Percentiles rank a stretch among this genome's conserved stretches.
phyloP scores from a whole-genome alignment of 2,329 filamentous ascomycete genomes.

The Colletotrichum costaricense region DNA sequence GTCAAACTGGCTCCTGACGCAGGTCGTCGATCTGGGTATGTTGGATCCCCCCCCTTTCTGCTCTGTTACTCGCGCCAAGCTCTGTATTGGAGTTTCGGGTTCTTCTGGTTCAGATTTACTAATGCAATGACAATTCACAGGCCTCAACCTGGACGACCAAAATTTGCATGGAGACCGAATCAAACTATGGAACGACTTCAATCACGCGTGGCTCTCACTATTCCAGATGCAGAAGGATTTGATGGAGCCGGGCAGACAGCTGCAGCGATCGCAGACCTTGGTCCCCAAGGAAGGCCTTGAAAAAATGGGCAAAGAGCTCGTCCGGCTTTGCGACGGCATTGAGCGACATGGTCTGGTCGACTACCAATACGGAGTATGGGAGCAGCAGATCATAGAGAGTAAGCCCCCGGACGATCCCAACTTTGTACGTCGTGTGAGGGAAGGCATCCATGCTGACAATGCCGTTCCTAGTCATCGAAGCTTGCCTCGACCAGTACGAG shows the following conservation, averaged over 20 bases:
- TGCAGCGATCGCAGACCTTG: slow-evolving; percentile 69
- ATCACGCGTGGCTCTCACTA: slow-evolving; percentile 87
- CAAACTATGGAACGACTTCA: slow-evolving; percentile 93
- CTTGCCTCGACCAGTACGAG: slow-evolving; percentile 59
- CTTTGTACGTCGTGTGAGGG: neutral
- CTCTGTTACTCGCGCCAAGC: neutral
- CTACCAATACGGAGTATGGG: slow-evolving; percentile 97
- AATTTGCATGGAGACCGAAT: slow-evolving; percentile 80
- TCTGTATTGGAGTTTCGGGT: neutral
- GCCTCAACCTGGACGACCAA: slow-evolving; percentile 86
- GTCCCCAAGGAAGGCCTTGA: slow-evolving; percentile 77
- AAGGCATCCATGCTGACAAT: slow-evolving; percentile 13
- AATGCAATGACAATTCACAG: slow-evolving; percentile 57
- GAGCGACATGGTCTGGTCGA: slow-evolving; percentile 95
- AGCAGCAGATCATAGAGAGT: slow-evolving; percentile 90
- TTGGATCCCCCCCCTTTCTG: neutral
- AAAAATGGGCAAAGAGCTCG: slow-evolving; percentile 84
- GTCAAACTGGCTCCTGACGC: slow-evolving; percentile 66
- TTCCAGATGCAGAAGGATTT: slow-evolving; percentile 87
- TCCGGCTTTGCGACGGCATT: slow-evolving; percentile 85
- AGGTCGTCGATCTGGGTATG: slow-evolving; percentile 67
- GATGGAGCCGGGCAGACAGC: slow-evolving; percentile 68
- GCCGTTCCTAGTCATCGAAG: slow-evolving; percentile 45
- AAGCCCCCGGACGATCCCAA: slow-evolving; percentile 50
- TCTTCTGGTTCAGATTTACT: neutral